These are phyloP conservation scores for Coemansia interrupta DNA, from an alignment of 192 early-diverging fungal genomes.

Conservation along the genomic window DNA sequence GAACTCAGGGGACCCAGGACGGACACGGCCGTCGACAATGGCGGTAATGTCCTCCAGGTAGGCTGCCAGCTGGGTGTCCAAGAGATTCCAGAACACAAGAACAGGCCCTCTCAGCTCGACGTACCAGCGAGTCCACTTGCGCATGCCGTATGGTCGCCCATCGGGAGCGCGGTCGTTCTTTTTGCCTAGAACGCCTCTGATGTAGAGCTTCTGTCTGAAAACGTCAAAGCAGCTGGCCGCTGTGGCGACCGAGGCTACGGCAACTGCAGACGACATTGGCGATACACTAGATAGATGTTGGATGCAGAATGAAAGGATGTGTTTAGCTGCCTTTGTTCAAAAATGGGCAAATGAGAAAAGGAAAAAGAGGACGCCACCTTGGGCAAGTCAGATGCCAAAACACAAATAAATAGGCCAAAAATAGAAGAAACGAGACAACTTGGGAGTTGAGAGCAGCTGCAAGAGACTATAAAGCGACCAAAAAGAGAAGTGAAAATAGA, in stretches of 20 bases:
- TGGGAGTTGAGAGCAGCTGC: not conserved
- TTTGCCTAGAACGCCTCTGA: conserved; percentile 69
- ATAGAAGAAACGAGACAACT: not conserved
- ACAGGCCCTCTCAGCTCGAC: conserved; percentile 70
- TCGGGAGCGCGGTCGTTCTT: conserved; percentile 62
- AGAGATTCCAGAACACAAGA: conserved; percentile 61
- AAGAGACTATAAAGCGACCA: not conserved
- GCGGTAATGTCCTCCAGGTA: conserved; percentile 52
- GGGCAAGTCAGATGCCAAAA: conserved; percentile 4
- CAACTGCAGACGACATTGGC: conserved; percentile 18
- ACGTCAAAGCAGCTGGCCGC: conserved; percentile 56
- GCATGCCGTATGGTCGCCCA: conserved; percentile 58
- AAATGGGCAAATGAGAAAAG: not conserved
- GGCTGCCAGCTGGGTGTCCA: conserved; percentile 50
- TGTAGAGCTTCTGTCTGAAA: conserved; percentile 67
- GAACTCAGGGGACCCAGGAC: conserved; percentile 42
- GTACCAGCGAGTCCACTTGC: conserved; percentile 70
- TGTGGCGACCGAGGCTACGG: conserved; percentile 34
- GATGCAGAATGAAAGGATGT: not conserved
- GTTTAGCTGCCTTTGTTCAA: not conserved
- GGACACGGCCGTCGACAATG: conserved; percentile 46
- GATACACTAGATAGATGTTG: conserved; percentile 6
- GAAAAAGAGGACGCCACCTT: conserved; percentile 5
- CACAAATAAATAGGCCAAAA: not conserved
- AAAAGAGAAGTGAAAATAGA: too few relatives aligned